phyloP scores from a whole-genome alignment of 345 rosid species.

The Alliaria petiolata region DNA sequence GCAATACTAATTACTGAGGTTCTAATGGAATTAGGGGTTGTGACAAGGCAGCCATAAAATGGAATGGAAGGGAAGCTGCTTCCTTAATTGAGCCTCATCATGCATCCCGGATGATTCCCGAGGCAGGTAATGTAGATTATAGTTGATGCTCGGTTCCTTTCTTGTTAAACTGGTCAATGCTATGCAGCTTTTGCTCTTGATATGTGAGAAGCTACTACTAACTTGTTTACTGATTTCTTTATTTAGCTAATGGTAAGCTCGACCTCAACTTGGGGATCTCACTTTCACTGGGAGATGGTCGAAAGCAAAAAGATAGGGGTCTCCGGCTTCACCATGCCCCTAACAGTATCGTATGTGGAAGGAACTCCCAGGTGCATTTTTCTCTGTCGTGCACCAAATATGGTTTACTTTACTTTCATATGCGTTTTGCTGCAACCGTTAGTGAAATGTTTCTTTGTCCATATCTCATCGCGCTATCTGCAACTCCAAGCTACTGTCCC shows the following conservation, averaged over 20 bases:
- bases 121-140: constrained; percentile 51
- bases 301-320: constrained; percentile 43
- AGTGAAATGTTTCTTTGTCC: not conserved
- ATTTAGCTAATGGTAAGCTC: constrained; percentile 42
- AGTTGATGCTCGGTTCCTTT: constrained; percentile 34
- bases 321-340: constrained; percentile 41
- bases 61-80: constrained; percentile 79
- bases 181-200: constrained; percentile 5
- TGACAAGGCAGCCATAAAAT: constrained; percentile 77
- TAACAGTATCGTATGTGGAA: constrained; percentile 30
- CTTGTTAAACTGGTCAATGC: constrained; percentile 1
- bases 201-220: too few relatives aligned
- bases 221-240: constrained; percentile 2
- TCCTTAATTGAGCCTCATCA: constrained; percentile 83
- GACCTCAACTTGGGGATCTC: constrained; percentile 84
- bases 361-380: constrained; percentile 48
- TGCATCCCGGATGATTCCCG: constrained; percentile 53
- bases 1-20: constrained; percentile 34
- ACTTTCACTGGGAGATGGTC: constrained; percentile 43
- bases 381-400: not conserved
- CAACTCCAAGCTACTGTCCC: constrained; percentile 2
- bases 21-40: constrained; percentile 55
- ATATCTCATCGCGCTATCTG: not conserved
- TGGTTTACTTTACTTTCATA: constrained; percentile 1
- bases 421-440: not conserved